phyloP scores from a whole-genome alignment of 2,329 filamentous ascomycete genomes.

The Hypoxylon sp. region DNA sequence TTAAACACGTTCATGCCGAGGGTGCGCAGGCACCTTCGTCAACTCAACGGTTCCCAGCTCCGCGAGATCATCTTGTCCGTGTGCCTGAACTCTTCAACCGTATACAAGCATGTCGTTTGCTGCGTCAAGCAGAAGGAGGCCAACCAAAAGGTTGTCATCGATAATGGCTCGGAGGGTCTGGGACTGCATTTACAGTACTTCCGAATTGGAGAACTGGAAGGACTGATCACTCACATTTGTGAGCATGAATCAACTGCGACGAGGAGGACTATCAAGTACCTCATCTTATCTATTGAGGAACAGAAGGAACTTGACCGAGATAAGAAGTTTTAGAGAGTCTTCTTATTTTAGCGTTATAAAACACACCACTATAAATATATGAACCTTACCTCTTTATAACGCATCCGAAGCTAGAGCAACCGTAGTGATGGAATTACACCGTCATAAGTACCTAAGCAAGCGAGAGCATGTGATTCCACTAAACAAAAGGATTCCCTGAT shows the following conservation, averaged over 20 bases:
- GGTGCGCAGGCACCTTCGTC: neutral
- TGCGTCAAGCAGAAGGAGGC: neutral
- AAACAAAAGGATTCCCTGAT: too few relatives aligned
- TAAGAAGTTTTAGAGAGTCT: too few relatives aligned
- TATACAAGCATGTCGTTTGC: neutral
- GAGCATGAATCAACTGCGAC: neutral
- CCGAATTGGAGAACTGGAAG: neutral
- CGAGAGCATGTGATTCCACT: too few relatives aligned
- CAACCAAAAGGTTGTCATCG: neutral
- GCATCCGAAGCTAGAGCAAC: neutral
- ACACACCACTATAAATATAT: neutral
- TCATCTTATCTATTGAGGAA: neutral
- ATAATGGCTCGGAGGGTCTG: neutral
- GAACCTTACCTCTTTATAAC: neutral
- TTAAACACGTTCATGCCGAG: neutral
- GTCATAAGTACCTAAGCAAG: too few relatives aligned
- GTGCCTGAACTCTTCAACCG: neutral
- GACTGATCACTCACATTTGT: neutral
- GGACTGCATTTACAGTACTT: conserved; percentile 3
- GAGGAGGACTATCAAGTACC: neutral
- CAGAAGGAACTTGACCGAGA: neutral
- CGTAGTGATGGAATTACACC: neutral
- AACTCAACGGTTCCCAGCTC: conserved; percentile 5
- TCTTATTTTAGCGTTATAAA: neutral
- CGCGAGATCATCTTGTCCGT: conserved; percentile 14